Conservation (phyloP, 2,329 filamentous ascomycete species). For the Macrophomina tecta region DNA sequence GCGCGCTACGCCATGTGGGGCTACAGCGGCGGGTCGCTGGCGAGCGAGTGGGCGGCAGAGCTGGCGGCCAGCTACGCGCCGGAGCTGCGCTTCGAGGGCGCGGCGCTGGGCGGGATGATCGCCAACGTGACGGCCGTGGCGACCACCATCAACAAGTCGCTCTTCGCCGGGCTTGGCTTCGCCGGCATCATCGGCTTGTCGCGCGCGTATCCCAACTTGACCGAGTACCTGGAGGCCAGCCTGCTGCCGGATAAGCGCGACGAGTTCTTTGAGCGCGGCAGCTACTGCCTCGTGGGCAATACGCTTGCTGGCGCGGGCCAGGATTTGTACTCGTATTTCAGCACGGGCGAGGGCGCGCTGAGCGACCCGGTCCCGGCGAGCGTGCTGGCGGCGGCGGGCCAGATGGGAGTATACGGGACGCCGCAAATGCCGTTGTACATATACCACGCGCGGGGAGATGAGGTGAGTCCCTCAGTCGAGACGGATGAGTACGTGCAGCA, state of each 20-base stretch:
- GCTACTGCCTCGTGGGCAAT: constrained; percentile 22
- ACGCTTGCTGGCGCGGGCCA: constrained; percentile 27
- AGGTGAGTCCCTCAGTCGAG: constrained; percentile 37
- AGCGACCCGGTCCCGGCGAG: constrained; percentile 13
- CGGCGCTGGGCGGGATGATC: constrained; percentile 40
- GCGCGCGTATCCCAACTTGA: constrained; percentile 34
- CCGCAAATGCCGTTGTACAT: constrained; percentile 38
- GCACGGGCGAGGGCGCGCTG: constrained; percentile 27
- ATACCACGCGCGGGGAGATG: constrained; percentile 42
- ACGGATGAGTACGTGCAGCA: constrained; percentile 37
- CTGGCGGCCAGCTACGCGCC: constrained; percentile 37
- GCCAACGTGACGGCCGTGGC: constrained; percentile 38
- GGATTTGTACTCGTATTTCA: constrained; percentile 32
- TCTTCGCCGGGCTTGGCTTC: constrained; percentile 36
- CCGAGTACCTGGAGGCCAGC: constrained; percentile 27
- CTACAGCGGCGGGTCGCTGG: constrained; percentile 37
- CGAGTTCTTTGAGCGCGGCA: constrained; percentile 27
- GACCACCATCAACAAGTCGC: constrained; percentile 34
- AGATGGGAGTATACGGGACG: constrained; percentile 32
- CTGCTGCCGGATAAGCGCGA: constrained; percentile 22
- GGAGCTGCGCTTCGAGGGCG: constrained; percentile 38
- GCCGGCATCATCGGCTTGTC: constrained; percentile 34
- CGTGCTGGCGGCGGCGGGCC: constrained; percentile 24
- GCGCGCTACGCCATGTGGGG: constrained; percentile 33
- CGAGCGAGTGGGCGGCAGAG: constrained; percentile 37